Percentiles rank a stretch among this genome's conserved stretches.
phyloP scores from a whole-genome alignment of 2,329 filamentous ascomycete species.

The Colletotrichum cordylinicola region DNA sequence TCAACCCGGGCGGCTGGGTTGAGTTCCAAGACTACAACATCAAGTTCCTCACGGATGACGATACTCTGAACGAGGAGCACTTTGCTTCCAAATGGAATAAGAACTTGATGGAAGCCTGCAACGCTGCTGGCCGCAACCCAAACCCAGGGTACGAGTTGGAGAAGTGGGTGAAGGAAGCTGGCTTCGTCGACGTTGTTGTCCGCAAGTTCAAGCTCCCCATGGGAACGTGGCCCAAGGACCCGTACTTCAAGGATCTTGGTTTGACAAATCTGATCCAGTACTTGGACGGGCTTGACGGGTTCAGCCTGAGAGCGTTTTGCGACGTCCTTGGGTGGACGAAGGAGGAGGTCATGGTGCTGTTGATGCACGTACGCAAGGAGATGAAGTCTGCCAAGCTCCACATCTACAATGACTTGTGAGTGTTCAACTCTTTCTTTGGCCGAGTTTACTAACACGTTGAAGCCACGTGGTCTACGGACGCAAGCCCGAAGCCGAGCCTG shows the following conservation, averaged over 20 bases:
- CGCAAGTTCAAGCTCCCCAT: constrained; percentile 36
- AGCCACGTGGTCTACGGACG: background rate
- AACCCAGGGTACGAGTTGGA: constrained; percentile 32
- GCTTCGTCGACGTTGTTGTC: constrained; percentile 39
- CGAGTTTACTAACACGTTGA: background rate
- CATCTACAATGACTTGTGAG: constrained; percentile 27
- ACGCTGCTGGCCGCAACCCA: constrained; percentile 28
- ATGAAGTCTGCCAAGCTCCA: constrained; percentile 31
- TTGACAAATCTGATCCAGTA: constrained; percentile 15
- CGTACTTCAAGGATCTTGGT: constrained; percentile 34
- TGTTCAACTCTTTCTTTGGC: background rate
- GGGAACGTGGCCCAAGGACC: constrained; percentile 41
- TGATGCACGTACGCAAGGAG: constrained; percentile 31
- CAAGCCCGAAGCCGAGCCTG: background rate
- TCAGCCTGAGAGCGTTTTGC: constrained; percentile 30
- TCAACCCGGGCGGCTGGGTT: constrained; percentile 38
- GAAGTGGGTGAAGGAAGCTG: constrained; percentile 41
- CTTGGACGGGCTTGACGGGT: constrained; percentile 26
- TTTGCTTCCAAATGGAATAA: constrained; percentile 19
- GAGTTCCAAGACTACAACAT: constrained; percentile 29
- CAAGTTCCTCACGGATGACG: constrained; percentile 26
- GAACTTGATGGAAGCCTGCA: constrained; percentile 26
- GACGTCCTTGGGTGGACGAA: constrained; percentile 31
- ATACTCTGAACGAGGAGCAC: constrained; percentile 15
- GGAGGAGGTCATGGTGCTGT: constrained; percentile 30